Conservation (phyloP, 73 alveolate genomes). For the Symbiodinium natans region DNA sequence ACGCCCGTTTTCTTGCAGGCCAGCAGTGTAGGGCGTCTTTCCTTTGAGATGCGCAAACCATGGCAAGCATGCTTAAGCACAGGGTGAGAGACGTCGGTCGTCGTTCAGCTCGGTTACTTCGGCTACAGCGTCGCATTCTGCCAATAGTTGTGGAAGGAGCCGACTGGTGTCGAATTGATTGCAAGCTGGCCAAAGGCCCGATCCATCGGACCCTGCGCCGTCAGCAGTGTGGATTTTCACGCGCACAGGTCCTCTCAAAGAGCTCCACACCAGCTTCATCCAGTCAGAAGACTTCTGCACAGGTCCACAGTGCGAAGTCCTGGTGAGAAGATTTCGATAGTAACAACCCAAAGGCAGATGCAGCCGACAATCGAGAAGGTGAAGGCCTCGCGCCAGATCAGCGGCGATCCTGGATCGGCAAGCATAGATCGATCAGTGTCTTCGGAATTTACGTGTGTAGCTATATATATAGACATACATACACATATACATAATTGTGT, state of each 20-base stretch:
- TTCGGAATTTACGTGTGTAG: background rate
- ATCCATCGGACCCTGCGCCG: too few relatives aligned
- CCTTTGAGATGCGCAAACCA: background rate
- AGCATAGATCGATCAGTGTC: background rate
- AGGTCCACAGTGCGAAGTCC: background rate
- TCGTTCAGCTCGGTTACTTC: too few relatives aligned
- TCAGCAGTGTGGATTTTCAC: background rate
- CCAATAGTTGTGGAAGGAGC: too few relatives aligned
- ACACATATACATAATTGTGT: background rate
- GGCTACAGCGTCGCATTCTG: too few relatives aligned
- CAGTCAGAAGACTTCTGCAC: background rate
- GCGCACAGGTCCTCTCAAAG: background rate
- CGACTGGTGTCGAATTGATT: background rate
- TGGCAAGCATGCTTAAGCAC: background rate
- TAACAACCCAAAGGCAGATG: background rate
- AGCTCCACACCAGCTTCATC: background rate
- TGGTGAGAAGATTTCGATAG: background rate
- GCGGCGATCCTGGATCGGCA: background rate
- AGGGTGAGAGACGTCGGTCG: background rate
- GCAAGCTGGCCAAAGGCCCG: background rate
- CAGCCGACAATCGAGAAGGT: background rate
- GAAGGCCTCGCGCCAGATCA: background rate
- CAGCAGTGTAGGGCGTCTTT: background rate
- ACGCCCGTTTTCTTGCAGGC: constrained; percentile 1
- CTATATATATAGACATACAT: background rate